Evolutionary conservation across 495 filamentous ascomycete species (phyloP), one percentile per base, ranked within the genome.

Genomic region (Penicillium bialowiezense): DNA sequence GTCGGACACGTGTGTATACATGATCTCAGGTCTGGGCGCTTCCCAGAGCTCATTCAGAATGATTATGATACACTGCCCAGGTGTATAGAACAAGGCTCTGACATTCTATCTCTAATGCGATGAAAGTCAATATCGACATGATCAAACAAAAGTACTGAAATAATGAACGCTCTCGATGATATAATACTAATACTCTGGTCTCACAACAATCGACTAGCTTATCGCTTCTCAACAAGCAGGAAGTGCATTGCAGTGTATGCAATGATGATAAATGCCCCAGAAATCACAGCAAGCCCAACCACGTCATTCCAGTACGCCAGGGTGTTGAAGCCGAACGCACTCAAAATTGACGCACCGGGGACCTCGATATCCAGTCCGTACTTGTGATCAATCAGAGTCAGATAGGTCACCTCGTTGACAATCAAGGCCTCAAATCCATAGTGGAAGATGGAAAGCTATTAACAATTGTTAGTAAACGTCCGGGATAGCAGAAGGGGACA

Each of bases 401-500:
- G 75, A 65, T 86, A 90, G n/a, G 84, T 83, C 41, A 97, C 93
- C 71, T 99, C 93, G 64, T 99, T 99, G 60, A 99, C 93, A 50
- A 97, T 93, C 18, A 99, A 78, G 2, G 89, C 87, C 73, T 97
- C 93, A 57, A 99, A 97, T 2, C 85, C 93, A 63, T 96, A 99
- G 65, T 99, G 93, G 82, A 97, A 99, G 55, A 99, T 99, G 15
- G 91, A 96, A n/a, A 97, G 76, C 73, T 91, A 21, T n/a, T 19
- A 26, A 39, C 10, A 43, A 35, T 18, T 12, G 12, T 45, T 34
- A 57, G 53, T 36, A 46, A 19, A 15, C 23, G 21, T 10, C 10
- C 19, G 2, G 13, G 32, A 5, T 36, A 14, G 19, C 1, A 5
- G 5, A 28, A 15, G 28, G 31, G 13, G 17, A 18, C 18, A 19